These are phyloP conservation scores for Camelina neglecta DNA, from an alignment of 345 rosid species.

Conservation along the genomic window DNA sequence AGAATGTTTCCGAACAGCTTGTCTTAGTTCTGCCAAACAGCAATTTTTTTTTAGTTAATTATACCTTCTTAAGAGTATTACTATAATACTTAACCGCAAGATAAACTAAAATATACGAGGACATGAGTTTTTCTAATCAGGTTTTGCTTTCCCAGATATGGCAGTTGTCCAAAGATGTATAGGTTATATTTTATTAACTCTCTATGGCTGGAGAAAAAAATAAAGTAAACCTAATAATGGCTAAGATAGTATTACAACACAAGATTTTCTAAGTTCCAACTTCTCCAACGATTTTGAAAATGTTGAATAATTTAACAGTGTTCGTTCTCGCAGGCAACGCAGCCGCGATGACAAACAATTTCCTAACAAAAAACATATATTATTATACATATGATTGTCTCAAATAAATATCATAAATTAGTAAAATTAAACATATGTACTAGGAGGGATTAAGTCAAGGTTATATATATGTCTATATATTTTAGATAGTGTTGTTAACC, in stretches of 20 bases:
- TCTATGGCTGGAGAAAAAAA: background rate
- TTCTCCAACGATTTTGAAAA: slow-evolving; percentile 7
- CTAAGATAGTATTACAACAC: background rate
- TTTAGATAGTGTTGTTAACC: too few species aligned
- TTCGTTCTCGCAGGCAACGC: background rate
- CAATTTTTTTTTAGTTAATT: slow-evolving; percentile 16
- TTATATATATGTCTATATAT: background rate
- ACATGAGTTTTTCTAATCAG: slow-evolving; percentile 10
- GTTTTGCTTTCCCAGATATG: slow-evolving; percentile 21
- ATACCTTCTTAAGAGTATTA: slow-evolving; percentile 11
- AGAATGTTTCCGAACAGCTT: slow-evolving; percentile 28
- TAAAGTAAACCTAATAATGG: too few species aligned
- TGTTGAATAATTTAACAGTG: background rate
- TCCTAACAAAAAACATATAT: background rate
- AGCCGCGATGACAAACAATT: background rate
- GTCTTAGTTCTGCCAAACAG: slow-evolving; percentile 34
- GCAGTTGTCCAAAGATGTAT: background rate
- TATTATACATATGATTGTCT: background rate
- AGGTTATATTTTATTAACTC: background rate
- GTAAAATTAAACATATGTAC: too few species aligned
- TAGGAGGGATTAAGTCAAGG: background rate
- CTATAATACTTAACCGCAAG: slow-evolving; percentile 19
- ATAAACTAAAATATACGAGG: slow-evolving; percentile 28
- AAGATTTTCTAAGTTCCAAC: background rate
- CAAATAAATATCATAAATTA: background rate